These are phyloP conservation scores for Starmerella scarabaei DNA, from an alignment of 805 yeast genomes.

Conservation along the genomic window DNA sequence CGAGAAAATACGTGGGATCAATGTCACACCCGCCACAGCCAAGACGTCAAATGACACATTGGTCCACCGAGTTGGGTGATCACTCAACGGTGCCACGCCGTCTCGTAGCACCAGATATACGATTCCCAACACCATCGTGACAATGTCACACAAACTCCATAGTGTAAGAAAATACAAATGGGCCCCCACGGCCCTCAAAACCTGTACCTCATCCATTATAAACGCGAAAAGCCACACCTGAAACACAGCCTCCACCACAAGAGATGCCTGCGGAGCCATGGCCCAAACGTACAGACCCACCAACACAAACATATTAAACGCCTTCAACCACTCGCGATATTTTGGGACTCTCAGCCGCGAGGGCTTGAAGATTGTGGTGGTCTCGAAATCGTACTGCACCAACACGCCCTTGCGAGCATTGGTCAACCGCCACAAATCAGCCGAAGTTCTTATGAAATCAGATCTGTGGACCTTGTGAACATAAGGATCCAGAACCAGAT, in stretches of 20 bases:
- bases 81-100: slow-evolving; percentile 12
- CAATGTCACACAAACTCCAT: slow-evolving; percentile 42
- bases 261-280: slow-evolving; percentile 14
- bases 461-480: slow-evolving; percentile 28
- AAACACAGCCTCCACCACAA: slow-evolving; percentile 29
- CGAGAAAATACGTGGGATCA: slow-evolving; percentile 39
- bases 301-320: slow-evolving; percentile 25
- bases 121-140: slow-evolving; percentile 32
- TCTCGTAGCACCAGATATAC: slow-evolving; percentile 21
- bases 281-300: slow-evolving; percentile 25
- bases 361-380: slow-evolving; percentile 28
- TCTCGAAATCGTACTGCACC: slow-evolving; percentile 26
- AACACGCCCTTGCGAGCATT: slow-evolving; percentile 27
- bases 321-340: slow-evolving; percentile 27
- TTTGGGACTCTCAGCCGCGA: slow-evolving; percentile 31
- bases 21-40: slow-evolving; percentile 33
- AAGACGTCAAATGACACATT: slow-evolving; percentile 23
- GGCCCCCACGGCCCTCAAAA: slow-evolving; percentile 34
- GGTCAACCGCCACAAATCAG: slow-evolving; percentile 23
- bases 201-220: slow-evolving; percentile 36
- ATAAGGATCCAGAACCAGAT: slow-evolving; percentile 31
- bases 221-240: slow-evolving; percentile 37
- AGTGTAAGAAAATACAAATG: slow-evolving; percentile 36
- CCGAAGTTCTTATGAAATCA: slow-evolving; percentile 15
- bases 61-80: slow-evolving; percentile 3